Evolutionary conservation across 306 rosid genomes (phyloP).

Genomic region (Quillaja saponaria): DNA sequence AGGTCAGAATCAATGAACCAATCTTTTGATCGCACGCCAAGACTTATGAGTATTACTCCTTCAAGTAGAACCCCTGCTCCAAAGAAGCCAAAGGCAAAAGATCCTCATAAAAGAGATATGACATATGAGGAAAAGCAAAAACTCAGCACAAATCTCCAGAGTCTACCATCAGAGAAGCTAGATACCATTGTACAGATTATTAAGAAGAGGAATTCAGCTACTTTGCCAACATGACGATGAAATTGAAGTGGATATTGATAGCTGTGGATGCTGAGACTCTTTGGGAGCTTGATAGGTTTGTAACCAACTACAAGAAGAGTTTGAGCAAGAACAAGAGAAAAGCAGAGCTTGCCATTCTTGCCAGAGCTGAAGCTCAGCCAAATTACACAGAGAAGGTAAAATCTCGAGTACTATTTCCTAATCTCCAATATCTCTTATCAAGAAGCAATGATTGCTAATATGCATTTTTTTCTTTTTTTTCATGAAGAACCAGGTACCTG

Average conservation of each 20-base stretch:
- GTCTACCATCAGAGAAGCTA: constrained; percentile 78
- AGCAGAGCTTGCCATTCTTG: constrained; percentile 74
- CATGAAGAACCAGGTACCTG: constrained; percentile 47
- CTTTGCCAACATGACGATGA: constrained; percentile 82
- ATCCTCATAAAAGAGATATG: constrained; percentile 92
- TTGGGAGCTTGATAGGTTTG: constrained; percentile 97
- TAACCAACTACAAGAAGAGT: constrained; percentile 89
- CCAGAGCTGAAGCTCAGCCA: constrained; percentile 55
- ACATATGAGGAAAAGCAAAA: constrained; percentile 87
- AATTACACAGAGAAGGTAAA: constrained; percentile 54
- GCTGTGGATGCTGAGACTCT: constrained; percentile 88
- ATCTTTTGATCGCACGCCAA: constrained; percentile 45
- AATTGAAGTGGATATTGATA: constrained; percentile 94
- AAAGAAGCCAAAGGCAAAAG: constrained; percentile 96
- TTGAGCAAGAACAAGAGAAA: constrained; percentile 89
- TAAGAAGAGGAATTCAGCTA: constrained; percentile 69
- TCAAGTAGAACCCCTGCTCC: constrained; percentile 78
- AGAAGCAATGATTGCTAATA: constrained; percentile 19
- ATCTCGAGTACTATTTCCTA: constrained; percentile 11
- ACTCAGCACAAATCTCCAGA: constrained; percentile 78
- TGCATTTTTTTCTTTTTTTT: constrained; percentile 10
- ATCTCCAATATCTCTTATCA: background rate
- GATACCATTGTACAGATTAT: constrained; percentile 83
- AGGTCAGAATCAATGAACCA: constrained; percentile 68
- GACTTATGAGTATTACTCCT: constrained; percentile 61